Evolutionary conservation across 192 early-diverging fungal species (phyloP).

Genomic region (Rhizophagus clarus): DNA sequence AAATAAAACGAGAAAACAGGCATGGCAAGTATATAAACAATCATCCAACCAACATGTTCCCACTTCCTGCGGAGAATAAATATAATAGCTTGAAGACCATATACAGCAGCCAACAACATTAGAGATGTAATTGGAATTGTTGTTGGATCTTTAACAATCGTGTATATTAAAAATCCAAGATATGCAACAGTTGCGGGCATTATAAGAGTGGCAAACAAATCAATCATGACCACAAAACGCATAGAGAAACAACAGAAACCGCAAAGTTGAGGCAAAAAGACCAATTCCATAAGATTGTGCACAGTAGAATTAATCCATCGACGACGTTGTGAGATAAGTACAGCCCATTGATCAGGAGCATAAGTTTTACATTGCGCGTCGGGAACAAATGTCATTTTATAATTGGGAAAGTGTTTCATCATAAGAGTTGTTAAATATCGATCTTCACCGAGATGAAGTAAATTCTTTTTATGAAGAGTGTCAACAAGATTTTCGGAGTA

Average conservation of each 20-base stretch:
- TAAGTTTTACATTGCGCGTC: constrained; percentile 93
- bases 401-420: constrained; percentile 97
- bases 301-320: constrained; percentile 99
- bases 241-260: constrained; percentile 98
- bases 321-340: constrained; percentile 96
- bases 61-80: constrained; percentile 84
- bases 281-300: constrained; percentile 95
- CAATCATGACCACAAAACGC: constrained; percentile 94
- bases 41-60: constrained; percentile 97
- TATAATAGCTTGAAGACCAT: constrained; percentile 71
- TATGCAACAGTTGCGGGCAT: constrained; percentile 92
- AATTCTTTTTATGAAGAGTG: constrained; percentile 98
- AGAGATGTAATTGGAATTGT: constrained; percentile 81
- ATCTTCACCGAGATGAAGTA: constrained; percentile 98
- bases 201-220: constrained; percentile 89
- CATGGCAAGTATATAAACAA: constrained; percentile 89
- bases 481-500: constrained; percentile 94
- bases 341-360: constrained; percentile 91
- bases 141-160: constrained; percentile 54
- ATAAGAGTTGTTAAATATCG: constrained; percentile 94
- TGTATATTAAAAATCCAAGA: constrained; percentile 82
- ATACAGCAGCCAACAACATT: constrained; percentile 82
- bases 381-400: constrained; percentile 91
- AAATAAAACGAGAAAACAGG: constrained; percentile 85
- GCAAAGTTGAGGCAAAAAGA: constrained; percentile 92